Conservation (phyloP, 306 rosid genomes). For the Calophaca sinica region DNA sequence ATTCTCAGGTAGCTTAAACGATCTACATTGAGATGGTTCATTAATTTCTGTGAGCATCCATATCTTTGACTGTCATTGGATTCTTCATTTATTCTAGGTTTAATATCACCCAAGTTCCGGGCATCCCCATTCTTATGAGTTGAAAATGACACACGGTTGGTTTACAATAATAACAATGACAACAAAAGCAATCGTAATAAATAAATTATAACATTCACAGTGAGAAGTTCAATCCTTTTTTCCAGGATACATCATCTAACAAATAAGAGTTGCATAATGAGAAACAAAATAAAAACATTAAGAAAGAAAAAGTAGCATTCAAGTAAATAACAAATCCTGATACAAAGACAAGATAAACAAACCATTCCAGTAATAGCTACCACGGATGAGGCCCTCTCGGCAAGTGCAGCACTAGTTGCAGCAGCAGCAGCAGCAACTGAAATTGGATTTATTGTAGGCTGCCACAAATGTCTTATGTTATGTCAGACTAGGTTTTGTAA, state of each 20-base stretch:
- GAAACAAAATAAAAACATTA: conserved; percentile 7
- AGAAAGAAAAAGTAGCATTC: background rate
- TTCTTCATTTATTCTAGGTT: conserved; percentile 94
- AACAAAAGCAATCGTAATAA: conserved; percentile 25
- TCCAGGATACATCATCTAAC: background rate
- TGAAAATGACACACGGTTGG: conserved; percentile 34
- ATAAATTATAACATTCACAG: conserved; percentile 1
- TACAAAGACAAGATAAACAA: conserved; percentile 48
- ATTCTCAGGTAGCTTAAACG: conserved; percentile 90
- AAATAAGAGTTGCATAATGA: conserved; percentile 28
- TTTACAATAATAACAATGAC: background rate
- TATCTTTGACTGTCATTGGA: conserved; percentile 94
- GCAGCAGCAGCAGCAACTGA: conserved; percentile 80
- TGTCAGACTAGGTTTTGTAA: conserved; percentile 33
- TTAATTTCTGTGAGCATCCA: conserved; percentile 95
- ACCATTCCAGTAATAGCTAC: conserved; percentile 88
- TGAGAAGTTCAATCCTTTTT: conserved; percentile 23
- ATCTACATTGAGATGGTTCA: conserved; percentile 88
- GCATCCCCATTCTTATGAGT: conserved; percentile 84
- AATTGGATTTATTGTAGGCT: conserved; percentile 85
- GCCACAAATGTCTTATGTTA: conserved; percentile 41
- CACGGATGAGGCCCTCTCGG: conserved; percentile 76
- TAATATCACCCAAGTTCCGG: conserved; percentile 87
- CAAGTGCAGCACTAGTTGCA: conserved; percentile 71
- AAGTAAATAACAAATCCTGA: conserved; percentile 27